Base-by-base conservation (phyloP, 1,139 yeast species). In the Kodamaea plutei region DNA sequence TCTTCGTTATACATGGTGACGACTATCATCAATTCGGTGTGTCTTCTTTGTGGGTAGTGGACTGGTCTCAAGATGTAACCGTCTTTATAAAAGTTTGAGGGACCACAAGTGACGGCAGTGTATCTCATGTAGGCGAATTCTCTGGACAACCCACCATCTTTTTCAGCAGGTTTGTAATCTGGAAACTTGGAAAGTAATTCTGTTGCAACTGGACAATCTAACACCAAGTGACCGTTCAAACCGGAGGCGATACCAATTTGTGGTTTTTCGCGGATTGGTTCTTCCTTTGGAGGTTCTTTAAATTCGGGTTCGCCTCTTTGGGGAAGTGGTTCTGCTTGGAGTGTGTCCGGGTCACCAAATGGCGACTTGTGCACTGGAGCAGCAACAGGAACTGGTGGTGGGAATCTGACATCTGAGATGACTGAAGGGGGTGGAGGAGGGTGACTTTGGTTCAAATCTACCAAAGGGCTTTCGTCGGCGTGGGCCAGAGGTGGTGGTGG, bases 1-100 rank as follows among this genome's bases (percentile, higher is more conserved):
- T 68, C 73, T 47, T 68, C 74, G 41, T 68, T 68, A 44, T 68
- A 68, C 74, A 68, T 68, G 29, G 74, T 68, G 24, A 68, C 48
- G 11, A 66, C 73, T 23, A 68, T 58, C 73, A 68, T 64, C 45
- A 68, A 43, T 36, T 68, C 74, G 1, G 74, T 68, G 37, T 62
- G 60, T 41, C 74, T 53, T 8, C 68, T 67, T 38, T 56, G 56
- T 2, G 71, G 71, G 42, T 67, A 68, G 45, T 67, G 73, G 10
- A 64, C 62, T 1, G 71, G 73, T 37, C 74, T 53, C 37, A 68
- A 54, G 31, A 65, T 63, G 44, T 64, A 68, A 2, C 70, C 71
- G 38, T 66, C 70, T 24, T 66, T 53, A 38, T 59, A 58, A 42
- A 67, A 68, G 40, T 68, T 67, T 6, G 71, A 64, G 10, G 74